Conservation (phyloP, 306 rosid species). For the Phaseolus lunatus region DNA sequence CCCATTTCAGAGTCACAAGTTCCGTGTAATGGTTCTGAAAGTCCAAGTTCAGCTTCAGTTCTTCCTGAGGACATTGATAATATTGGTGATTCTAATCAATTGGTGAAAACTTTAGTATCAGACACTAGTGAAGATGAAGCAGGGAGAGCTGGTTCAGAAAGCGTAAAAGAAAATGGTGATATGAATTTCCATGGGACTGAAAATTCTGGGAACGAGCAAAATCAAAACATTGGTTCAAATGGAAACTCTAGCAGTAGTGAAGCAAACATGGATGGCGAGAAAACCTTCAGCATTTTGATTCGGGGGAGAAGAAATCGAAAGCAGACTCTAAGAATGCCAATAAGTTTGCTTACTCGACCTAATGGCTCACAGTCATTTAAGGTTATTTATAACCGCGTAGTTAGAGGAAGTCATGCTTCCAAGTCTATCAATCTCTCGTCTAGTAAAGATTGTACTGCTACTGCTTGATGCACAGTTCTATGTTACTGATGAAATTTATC, state of each 20-base stretch:
- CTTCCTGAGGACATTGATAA: slow-evolving; percentile 61
- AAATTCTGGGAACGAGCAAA: slow-evolving; percentile 50
- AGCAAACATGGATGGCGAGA: slow-evolving; percentile 71
- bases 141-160: slow-evolving; percentile 54
- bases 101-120: slow-evolving; percentile 48
- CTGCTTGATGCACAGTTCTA: slow-evolving; percentile 60
- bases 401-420: slow-evolving; percentile 80
- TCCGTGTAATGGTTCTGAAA: slow-evolving; percentile 56
- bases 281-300: slow-evolving; percentile 87
- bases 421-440: slow-evolving; percentile 68
- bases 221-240: slow-evolving; percentile 43
- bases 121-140: slow-evolving; percentile 57
- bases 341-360: slow-evolving; percentile 90
- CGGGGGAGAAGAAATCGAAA: slow-evolving; percentile 95
- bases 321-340: slow-evolving; percentile 94
- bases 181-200: slow-evolving; percentile 52
- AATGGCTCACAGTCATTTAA: slow-evolving; percentile 95
- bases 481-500: slow-evolving; percentile 45
- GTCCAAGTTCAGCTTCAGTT: slow-evolving; percentile 53
- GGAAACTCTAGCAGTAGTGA: slow-evolving; percentile 52
- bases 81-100: slow-evolving; percentile 59
- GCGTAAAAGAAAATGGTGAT: slow-evolving; percentile 62
- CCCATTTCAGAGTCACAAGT: slow-evolving; percentile 56
- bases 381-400: slow-evolving; percentile 78
- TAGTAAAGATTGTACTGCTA: slow-evolving; percentile 74